phyloP scores from a whole-genome alignment of 148 eudicot genomes.

The Nepenthes mirabilis region DNA sequence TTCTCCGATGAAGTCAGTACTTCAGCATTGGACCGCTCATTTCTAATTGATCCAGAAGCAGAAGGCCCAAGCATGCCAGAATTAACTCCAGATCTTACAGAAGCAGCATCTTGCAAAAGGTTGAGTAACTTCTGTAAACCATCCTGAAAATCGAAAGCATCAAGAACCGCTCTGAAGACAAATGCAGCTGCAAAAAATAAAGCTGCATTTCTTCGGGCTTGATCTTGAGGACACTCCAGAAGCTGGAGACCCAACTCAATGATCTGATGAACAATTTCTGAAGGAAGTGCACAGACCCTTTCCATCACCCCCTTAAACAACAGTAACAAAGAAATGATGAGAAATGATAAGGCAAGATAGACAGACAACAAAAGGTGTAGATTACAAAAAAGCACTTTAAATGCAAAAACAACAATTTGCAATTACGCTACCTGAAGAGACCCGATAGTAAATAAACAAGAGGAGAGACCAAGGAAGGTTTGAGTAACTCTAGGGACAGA shows the following conservation, averaged over 20 bases:
- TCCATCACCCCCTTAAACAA: constrained; percentile 81
- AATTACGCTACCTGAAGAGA: constrained; percentile 72
- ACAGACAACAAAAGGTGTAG: neutral
- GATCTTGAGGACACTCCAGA: constrained; percentile 84
- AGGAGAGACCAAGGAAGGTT: constrained; percentile 80
- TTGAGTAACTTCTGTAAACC: constrained; percentile 68
- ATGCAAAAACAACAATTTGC: neutral
- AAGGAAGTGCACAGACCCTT: constrained; percentile 88
- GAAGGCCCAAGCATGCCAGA: constrained; percentile 52
- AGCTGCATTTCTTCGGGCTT: constrained; percentile 89
- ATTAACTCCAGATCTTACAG: constrained; percentile 71
- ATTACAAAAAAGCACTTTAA: neutral
- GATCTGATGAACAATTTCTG: constrained; percentile 54
- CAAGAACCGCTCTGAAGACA: constrained; percentile 86
- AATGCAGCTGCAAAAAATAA: constrained; percentile 89
- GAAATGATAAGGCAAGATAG: neutral
- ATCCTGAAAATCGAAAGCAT: constrained; percentile 81
- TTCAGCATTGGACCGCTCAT: constrained; percentile 71
- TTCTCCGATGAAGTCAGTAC: constrained; percentile 85
- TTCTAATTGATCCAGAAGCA: constrained; percentile 53
- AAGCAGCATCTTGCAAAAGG: constrained; percentile 71
- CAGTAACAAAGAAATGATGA: constrained; percentile 1
- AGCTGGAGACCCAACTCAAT: constrained; percentile 88
- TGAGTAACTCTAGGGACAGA: constrained; percentile 62
- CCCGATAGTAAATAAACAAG: constrained; percentile 89